Conservation (phyloP, 2,329 filamentous ascomycete species). For the Teratosphaeria epicoccoides region DNA sequence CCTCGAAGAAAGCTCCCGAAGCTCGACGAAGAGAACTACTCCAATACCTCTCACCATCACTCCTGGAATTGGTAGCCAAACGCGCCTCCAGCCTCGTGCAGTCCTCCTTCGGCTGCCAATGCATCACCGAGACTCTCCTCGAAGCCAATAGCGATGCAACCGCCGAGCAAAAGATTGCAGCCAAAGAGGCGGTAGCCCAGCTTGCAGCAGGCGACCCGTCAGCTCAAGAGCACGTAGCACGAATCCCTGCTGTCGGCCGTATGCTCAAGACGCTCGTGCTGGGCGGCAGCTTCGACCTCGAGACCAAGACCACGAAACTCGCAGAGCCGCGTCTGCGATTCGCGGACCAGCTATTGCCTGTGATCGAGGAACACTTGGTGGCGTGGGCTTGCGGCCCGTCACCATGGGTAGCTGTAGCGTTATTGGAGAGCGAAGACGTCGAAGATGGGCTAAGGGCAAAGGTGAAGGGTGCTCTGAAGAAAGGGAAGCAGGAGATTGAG, state of each 20-base stretch:
- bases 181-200: conserved; percentile 54
- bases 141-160: conserved; percentile 66
- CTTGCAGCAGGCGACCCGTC: conserved; percentile 31
- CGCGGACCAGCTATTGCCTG: conserved; percentile 66
- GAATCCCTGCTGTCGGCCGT: conserved; percentile 56
- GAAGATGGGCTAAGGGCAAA: conserved; percentile 58
- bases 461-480: conserved; percentile 59
- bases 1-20: conserved; percentile 85
- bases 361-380: conserved; percentile 64
- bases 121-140: conserved; percentile 73
- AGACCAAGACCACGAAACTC: conserved; percentile 56
- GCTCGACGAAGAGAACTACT: conserved; percentile 66
- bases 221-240: conserved; percentile 48
- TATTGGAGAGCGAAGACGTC: conserved; percentile 57
- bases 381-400: conserved; percentile 79
- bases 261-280: conserved; percentile 87
- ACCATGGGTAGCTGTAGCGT: conserved; percentile 72
- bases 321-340: conserved; percentile 72
- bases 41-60: conserved; percentile 58
- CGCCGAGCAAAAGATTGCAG: conserved; percentile 40
- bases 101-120: conserved; percentile 75
- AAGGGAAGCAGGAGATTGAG: conserved; percentile 60
- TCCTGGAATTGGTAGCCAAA: conserved; percentile 63
- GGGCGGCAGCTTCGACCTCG: conserved; percentile 74
- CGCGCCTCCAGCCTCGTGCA: conserved; percentile 58